phyloP scores from a whole-genome alignment of 441 rosid species.

The Eutrema salsugineum region DNA sequence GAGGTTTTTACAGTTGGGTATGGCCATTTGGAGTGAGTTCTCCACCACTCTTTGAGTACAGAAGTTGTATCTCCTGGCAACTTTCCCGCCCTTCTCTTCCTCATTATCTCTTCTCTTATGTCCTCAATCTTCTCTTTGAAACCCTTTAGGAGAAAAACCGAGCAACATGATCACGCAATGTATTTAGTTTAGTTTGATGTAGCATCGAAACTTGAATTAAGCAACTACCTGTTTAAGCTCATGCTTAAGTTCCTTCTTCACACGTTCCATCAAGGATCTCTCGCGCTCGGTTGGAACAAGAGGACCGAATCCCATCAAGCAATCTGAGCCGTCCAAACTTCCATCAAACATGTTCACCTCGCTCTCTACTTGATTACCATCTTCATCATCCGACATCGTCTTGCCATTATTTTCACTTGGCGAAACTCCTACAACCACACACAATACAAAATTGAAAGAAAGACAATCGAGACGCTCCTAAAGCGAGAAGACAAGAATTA shows the following conservation, averaged over 20 bases:
- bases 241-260: slow-evolving; percentile 91
- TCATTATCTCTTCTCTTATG: slow-evolving; percentile 94
- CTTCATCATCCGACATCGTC: slow-evolving; percentile 92
- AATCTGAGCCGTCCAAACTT: slow-evolving; percentile 52
- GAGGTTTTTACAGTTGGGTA: slow-evolving; percentile 77
- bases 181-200: slow-evolving; percentile 2
- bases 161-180: background rate
- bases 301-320: slow-evolving; percentile 87
- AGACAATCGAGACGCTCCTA: background rate
- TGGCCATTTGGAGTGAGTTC: slow-evolving; percentile 93
- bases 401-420: slow-evolving; percentile 93
- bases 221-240: slow-evolving; percentile 78
- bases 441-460: background rate
- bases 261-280: slow-evolving; percentile 94
- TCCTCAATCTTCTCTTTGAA: slow-evolving; percentile 94
- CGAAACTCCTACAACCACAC: slow-evolving; percentile 65
- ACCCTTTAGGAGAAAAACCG: slow-evolving; percentile 41
- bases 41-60: slow-evolving; percentile 94
- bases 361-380: slow-evolving; percentile 84
- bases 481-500: background rate
- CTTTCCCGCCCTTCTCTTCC: slow-evolving; percentile 96
- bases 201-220: background rate
- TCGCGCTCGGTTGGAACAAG: slow-evolving; percentile 92
- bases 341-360: slow-evolving; percentile 83
- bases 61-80: slow-evolving; percentile 98